Conservation (phyloP, 176 grass and related monocot genomes). For the Cenchrus americanus region DNA sequence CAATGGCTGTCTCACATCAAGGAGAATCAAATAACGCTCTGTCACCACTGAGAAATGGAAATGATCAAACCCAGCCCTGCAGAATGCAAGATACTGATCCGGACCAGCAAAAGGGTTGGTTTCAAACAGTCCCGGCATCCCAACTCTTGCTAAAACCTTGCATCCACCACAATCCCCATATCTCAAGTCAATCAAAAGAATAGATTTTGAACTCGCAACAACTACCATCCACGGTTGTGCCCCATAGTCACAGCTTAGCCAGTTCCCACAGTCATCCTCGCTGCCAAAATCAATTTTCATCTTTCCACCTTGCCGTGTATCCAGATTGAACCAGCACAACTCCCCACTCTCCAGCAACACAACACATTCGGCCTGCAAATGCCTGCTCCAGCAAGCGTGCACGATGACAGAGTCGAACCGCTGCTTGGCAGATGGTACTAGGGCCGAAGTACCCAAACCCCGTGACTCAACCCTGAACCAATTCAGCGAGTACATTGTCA, state of each 20-base stretch:
- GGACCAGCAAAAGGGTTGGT: conserved; percentile 47
- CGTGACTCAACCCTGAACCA: conserved; percentile 72
- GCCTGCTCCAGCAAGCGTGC: conserved; percentile 76
- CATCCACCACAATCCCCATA: conserved; percentile 21
- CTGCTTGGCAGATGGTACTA: conserved; percentile 57
- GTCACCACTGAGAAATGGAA: conserved; percentile 70
- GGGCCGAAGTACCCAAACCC: conserved; percentile 4
- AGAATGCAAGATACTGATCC: conserved; percentile 73
- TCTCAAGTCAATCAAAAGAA: conserved; percentile 78
- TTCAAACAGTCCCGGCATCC: conserved; percentile 50
- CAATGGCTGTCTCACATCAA: conserved; percentile 62
- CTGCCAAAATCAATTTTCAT: conserved; percentile 48
- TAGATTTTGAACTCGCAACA: conserved; percentile 47
- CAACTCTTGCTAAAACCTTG: conserved; percentile 58
- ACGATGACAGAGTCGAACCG: conserved; percentile 57
- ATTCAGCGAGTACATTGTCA: conserved; percentile 71
- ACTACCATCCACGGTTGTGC: conserved; percentile 70
- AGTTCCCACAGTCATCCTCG: conserved; percentile 42
- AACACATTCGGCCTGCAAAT: conserved; percentile 57
- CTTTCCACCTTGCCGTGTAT: conserved; percentile 49
- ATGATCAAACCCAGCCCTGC: conserved; percentile 69
- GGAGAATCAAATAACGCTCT: conserved; percentile 59
- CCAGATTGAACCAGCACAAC: conserved; percentile 78
- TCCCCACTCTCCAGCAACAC: conserved; percentile 70
- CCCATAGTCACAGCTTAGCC: conserved; percentile 82